Conservation (phyloP, 768 basidiomycete species). For the Naganishia antarctica region DNA sequence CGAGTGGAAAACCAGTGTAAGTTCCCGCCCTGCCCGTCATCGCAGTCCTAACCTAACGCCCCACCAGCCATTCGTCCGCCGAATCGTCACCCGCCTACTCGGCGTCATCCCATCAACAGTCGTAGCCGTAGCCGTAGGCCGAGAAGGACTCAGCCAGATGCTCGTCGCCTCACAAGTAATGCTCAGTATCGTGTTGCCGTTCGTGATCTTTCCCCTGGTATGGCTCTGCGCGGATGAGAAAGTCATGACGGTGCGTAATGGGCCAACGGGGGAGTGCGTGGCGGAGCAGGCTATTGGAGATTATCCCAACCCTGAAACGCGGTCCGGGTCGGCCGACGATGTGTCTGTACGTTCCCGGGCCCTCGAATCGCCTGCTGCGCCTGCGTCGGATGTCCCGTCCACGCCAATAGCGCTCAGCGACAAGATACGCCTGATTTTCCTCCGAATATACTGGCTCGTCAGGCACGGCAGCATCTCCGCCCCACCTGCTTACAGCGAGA, state of each 20-base stretch:
- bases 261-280: too few relatives aligned
- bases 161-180: conserved; percentile 83
- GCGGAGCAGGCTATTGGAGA: too few relatives aligned
- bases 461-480: background rate
- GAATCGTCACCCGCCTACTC: conserved; percentile 74
- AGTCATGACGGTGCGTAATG: conserved; percentile 59
- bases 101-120: conserved; percentile 76
- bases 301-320: too few relatives aligned
- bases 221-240: conserved; percentile 64
- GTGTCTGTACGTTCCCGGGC: too few relatives aligned
- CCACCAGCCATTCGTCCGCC: conserved; percentile 58
- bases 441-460: background rate
- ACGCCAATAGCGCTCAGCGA: too few relatives aligned
- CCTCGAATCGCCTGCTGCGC: too few relatives aligned
- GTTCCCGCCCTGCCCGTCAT: too few relatives aligned
- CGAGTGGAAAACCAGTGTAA: conserved; percentile 68
- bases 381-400: background rate
- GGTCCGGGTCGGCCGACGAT: too few relatives aligned
- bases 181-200: conserved; percentile 75
- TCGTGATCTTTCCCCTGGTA: conserved; percentile 74
- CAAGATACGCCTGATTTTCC: background rate
- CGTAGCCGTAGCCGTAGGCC: conserved; percentile 69
- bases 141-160: conserved; percentile 65
- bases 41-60: too few relatives aligned
- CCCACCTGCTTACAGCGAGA: background rate